phyloP scores from a whole-genome alignment of 352 stramenopile species.

The Phytophthora megakarya region DNA sequence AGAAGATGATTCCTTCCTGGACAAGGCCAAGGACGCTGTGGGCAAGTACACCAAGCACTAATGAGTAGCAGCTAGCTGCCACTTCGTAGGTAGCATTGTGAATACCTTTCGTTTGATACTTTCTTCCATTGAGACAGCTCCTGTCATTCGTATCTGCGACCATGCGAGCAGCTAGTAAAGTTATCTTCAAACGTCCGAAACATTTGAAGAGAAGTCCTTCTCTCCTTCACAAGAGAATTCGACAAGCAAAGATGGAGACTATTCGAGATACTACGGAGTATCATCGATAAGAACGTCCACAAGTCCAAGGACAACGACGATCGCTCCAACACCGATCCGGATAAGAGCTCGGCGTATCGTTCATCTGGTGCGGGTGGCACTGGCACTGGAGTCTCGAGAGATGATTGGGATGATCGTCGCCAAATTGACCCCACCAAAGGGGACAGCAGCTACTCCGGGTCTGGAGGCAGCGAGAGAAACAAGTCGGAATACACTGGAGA shows the following conservation, averaged over 20 bases:
- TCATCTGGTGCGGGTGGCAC: constrained; percentile 28
- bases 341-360: constrained; percentile 16
- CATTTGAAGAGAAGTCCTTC: not conserved
- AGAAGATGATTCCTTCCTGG: constrained; percentile 19
- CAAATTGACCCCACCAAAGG: constrained; percentile 13
- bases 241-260: constrained; percentile 22
- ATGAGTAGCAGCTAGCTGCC: not conserved
- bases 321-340: not conserved
- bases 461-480: constrained; percentile 30
- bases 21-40: constrained; percentile 32
- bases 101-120: constrained; percentile 2
- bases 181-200: no score
- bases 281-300: constrained; percentile 22
- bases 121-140: not conserved
- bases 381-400: constrained; percentile 1
- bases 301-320: constrained; percentile 18
- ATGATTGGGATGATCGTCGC: constrained; percentile 14
- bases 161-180: not conserved
- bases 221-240: constrained; percentile 27
- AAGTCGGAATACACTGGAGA: constrained; percentile 6
- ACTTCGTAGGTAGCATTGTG: not conserved
- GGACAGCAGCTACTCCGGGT: constrained; percentile 24
- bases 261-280: constrained; percentile 17
- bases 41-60: constrained; percentile 27
- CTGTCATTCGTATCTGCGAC: not conserved